Evolutionary conservation across 1,284 basidiomycete species (phyloP).

Genomic region (Hemileccinum hortonii): DNA sequence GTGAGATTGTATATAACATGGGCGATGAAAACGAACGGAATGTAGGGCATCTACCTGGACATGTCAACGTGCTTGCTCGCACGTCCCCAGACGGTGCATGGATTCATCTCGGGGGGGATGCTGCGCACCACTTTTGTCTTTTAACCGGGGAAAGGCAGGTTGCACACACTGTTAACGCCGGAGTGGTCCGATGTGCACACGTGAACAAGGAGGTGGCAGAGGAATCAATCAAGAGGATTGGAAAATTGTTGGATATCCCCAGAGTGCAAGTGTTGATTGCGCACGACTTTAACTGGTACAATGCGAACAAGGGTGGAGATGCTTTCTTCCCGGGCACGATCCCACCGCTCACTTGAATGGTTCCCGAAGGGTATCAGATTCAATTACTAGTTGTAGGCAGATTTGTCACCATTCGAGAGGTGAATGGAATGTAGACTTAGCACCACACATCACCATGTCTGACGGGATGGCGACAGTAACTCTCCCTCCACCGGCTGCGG

Average conservation of each 20-base stretch:
- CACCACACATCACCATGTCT: background rate
- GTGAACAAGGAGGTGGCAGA: slow-evolving; percentile 40
- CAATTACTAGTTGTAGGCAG: background rate
- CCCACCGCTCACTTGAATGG: slow-evolving; percentile 29
- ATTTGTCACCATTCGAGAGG: background rate
- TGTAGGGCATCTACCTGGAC: slow-evolving; percentile 12
- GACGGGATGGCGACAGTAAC: background rate
- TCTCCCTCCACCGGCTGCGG: slow-evolving; percentile 10
- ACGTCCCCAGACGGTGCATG: slow-evolving; percentile 53
- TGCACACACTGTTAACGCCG: slow-evolving; percentile 23
- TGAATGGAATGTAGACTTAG: background rate
- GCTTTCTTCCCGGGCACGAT: slow-evolving; percentile 47
- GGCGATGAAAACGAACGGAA: background rate
- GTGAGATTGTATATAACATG: background rate
- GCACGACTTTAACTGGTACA: slow-evolving; percentile 53
- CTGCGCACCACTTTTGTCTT: slow-evolving; percentile 50
- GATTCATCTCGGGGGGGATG: slow-evolving; percentile 55
- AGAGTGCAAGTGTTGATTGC: slow-evolving; percentile 48
- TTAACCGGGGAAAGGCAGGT: slow-evolving; percentile 46
- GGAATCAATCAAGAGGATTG: slow-evolving; percentile 43
- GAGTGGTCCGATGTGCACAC: slow-evolving; percentile 40
- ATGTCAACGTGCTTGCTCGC: slow-evolving; percentile 48
- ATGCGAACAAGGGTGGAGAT: slow-evolving; percentile 39
- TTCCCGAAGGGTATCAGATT: background rate
- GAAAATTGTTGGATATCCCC: slow-evolving; percentile 37